A percentile compares a stretch with the other conserved stretches of the same genome.
These are phyloP conservation scores for Neoascochyta sp. DNA, from an alignment of 2,329 filamentous ascomycete genomes.

Conservation along the genomic window DNA sequence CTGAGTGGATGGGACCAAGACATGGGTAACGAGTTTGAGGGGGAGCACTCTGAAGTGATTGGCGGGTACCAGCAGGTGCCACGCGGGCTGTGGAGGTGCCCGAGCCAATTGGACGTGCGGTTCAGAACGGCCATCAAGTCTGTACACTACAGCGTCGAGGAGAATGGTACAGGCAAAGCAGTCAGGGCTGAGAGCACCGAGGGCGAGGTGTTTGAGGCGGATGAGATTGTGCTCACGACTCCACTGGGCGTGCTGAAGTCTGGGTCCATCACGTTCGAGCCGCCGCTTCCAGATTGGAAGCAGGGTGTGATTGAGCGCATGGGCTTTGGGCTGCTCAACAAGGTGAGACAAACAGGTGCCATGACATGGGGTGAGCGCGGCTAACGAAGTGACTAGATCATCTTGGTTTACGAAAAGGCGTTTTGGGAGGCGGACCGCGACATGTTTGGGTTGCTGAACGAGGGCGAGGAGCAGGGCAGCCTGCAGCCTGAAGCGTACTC, in stretches of 20 bases:
- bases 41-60: conserved; percentile 85
- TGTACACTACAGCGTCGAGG: conserved; percentile 57
- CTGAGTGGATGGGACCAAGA: conserved; percentile 95
- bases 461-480: conserved; percentile 66
- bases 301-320: conserved; percentile 72
- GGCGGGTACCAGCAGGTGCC: conserved; percentile 93
- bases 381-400: conserved; percentile 48
- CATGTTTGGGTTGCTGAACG: conserved; percentile 88
- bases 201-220: conserved; percentile 73
- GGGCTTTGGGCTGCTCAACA: conserved; percentile 92
- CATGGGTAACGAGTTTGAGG: conserved; percentile 95
- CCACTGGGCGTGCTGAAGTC: conserved; percentile 89
- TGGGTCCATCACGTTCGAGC: conserved; percentile 78
- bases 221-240: conserved; percentile 84
- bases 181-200: conserved; percentile 62
- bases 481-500: conserved; percentile 76
- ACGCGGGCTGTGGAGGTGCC: conserved; percentile 76
- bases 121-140: conserved; percentile 69
- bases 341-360: conserved; percentile 46
- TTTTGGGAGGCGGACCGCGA: conserved; percentile 91
- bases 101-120: conserved; percentile 71
- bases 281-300: conserved; percentile 86
- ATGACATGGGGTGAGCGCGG: background rate
- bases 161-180: conserved; percentile 17
- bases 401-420: conserved; percentile 79